Base-by-base conservation (phyloP, 108 stramenopile species). In the Cyclotella kingstonii region DNA sequence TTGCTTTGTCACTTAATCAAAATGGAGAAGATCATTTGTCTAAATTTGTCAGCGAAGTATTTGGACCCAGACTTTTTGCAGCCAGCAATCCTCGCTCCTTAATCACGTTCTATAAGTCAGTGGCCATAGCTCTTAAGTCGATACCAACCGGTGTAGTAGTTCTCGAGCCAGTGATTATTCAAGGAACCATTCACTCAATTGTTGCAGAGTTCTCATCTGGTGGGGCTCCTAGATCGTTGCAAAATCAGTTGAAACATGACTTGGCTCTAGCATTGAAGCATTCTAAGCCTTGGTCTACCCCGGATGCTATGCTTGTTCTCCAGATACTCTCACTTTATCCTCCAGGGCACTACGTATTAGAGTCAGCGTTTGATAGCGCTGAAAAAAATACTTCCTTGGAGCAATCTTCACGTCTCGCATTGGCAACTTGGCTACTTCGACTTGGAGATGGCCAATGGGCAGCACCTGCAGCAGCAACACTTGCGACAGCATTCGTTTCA, bases 291-390 rank as follows among this genome's bases (percentile, higher is more conserved):
- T 76, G 74, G 74, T 9, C 31, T 18, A 70, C 39, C 33, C 52
- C 61, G 1, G 70, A 83, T 50, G 58, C 72, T 9, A 58, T 36
- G 4, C 19, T 80, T 9, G 61, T 83, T 50, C 55, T 83, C 10
- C 28, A 54, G 18, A 57, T 80, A 9, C 61, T 83, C 19, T 59
- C 69, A 23, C 49, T 83, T 14, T 83, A 68, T 48, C 82, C 77
- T 25, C 63, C 65, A 33, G 78, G 65, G 23, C 73, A 79, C 40
- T 45, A 34, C 39, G 15, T 40, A 15, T 14, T 15, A 14, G 15
- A 40, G 28, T 39, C 35, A 36, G 15, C 29, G 17, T 23, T 11
- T 10, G 68, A 59, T 23, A 23, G 11, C 25, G 22, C 22, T 27
- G 40, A 63, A 18, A 63, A 54, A n/a, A 41, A 34, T 4, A 27